These are phyloP conservation scores for Sporobolomyces roseus DNA, from an alignment of 768 basidiomycete genomes.

Conservation along the genomic window DNA sequence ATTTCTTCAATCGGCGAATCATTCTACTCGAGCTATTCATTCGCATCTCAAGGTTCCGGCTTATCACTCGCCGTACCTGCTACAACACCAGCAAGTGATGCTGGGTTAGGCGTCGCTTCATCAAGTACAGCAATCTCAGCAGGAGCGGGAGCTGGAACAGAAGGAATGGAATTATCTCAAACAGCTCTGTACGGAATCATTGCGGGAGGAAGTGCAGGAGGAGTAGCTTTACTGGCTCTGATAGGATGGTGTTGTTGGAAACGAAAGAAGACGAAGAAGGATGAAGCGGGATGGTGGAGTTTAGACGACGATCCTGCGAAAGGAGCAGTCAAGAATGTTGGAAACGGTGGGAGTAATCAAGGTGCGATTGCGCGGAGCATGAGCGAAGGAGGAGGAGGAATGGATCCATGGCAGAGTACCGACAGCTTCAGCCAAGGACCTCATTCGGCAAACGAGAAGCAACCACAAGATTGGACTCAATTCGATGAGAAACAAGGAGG, in stretches of 20 bases:
- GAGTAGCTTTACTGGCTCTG: conserved; percentile 7
- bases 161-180: conserved; percentile 8
- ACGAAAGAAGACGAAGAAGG: conserved; percentile 24
- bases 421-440: neutral
- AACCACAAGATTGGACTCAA: neutral
- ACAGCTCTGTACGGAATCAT: conserved; percentile 26
- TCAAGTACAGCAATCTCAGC: neutral
- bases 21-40: conserved; percentile 3
- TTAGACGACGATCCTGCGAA: conserved; percentile 5
- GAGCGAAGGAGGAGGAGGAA: neutral
- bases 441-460: conserved; percentile 10
- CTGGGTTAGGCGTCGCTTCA: neutral
- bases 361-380: neutral
- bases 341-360: neutral
- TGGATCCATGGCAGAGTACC: conserved; percentile 6
- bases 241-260: conserved; percentile 35
- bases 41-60: conserved; percentile 8
- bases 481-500: no score
- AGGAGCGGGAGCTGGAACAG: neutral
- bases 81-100: neutral
- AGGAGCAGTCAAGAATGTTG: neutral
- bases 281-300: conserved; percentile 22
- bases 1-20: neutral
- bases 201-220: conserved; percentile 7
- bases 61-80: neutral